Evolutionary conservation across 208 protist genomes (phyloP).

Genomic region (Leishmania major): DNA sequence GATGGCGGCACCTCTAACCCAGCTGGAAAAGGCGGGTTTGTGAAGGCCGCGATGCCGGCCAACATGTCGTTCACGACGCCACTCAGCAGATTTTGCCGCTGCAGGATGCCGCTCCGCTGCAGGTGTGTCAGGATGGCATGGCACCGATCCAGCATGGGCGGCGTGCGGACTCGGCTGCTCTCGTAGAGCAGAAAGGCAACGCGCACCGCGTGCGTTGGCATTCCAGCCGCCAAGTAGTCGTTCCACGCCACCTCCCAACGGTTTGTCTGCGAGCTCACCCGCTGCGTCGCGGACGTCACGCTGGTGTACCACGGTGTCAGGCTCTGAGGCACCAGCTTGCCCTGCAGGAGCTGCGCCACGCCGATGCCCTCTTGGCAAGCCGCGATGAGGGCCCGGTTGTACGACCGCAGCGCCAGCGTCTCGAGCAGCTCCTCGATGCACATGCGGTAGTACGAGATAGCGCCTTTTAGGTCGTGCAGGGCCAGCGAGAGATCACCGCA

Average conservation of each 20-base stretch:
- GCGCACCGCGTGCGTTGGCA: constrained; percentile 55
- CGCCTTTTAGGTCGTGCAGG: constrained; percentile 68
- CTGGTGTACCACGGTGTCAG: constrained; percentile 56
- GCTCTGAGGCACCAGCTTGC: constrained; percentile 52
- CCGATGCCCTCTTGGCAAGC: constrained; percentile 78
- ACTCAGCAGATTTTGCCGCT: constrained; percentile 36
- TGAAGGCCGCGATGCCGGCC: constrained; percentile 51
- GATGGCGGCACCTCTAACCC: constrained; percentile 38
- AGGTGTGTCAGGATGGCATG: constrained; percentile 46
- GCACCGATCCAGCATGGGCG: constrained; percentile 56
- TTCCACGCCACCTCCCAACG: constrained; percentile 70
- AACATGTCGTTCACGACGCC: constrained; percentile 70
- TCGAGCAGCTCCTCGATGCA: constrained; percentile 75
- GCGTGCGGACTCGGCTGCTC: constrained; percentile 58
- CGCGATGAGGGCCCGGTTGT: constrained; percentile 72
- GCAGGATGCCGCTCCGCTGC: constrained; percentile 51
- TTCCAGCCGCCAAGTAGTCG: constrained; percentile 59
- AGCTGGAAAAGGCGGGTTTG: constrained; percentile 69
- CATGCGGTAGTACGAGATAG: constrained; percentile 69
- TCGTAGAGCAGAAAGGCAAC: constrained; percentile 69
- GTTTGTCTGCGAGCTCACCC: constrained; percentile 47
- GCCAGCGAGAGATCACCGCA: constrained; percentile 69
- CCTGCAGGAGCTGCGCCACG: constrained; percentile 55
- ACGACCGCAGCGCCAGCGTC: constrained; percentile 57
- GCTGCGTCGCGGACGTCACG: constrained; percentile 36